phyloP scores from a whole-genome alignment of 305 asterid genomes.

The Fraxinus angustifolia region DNA sequence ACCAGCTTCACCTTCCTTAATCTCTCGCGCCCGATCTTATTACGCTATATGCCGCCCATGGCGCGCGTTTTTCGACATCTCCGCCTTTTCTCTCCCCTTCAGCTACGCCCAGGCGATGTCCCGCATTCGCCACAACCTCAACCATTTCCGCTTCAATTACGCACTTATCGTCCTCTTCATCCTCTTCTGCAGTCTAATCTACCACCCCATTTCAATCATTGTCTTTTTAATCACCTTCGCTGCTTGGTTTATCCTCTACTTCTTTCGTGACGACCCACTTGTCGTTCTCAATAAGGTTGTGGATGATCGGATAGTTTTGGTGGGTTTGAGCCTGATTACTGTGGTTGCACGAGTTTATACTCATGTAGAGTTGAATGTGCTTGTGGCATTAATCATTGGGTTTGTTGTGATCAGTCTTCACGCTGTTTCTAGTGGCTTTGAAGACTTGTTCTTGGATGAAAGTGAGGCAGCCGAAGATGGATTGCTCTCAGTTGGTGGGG shows the following conservation, averaged over 20 bases:
- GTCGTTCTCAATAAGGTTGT: constrained; percentile 35
- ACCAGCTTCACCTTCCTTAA: constrained; percentile 20
- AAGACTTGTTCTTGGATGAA: constrained; percentile 78
- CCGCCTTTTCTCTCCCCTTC: constrained; percentile 54
- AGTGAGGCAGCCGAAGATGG: constrained; percentile 73
- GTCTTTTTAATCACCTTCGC: constrained; percentile 48
- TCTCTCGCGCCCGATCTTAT: constrained; percentile 40
- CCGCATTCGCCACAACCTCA: constrained; percentile 66
- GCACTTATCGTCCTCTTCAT: constrained; percentile 48
- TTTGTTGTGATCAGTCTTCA: constrained; percentile 48
- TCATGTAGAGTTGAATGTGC: constrained; percentile 57
- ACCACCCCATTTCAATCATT: constrained; percentile 76
- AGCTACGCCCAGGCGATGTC: constrained; percentile 57
- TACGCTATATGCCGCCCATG: constrained; percentile 69
- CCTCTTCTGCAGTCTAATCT: constrained; percentile 74
- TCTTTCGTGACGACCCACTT: constrained; percentile 60
- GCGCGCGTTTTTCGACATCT: constrained; percentile 51
- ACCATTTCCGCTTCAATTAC: constrained; percentile 81
- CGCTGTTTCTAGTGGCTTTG: constrained; percentile 58
- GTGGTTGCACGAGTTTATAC: constrained; percentile 64
- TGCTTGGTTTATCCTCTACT: constrained; percentile 59
- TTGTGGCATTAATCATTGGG: constrained; percentile 56
- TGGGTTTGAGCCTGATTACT: constrained; percentile 50
- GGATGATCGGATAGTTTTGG: constrained; percentile 62
- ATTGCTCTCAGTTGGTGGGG: constrained; percentile 57